Evolutionary conservation across 306 rosid species (phyloP), one percentile per base, ranked within the genome.

Genomic region (Phaseolus lunatus): DNA sequence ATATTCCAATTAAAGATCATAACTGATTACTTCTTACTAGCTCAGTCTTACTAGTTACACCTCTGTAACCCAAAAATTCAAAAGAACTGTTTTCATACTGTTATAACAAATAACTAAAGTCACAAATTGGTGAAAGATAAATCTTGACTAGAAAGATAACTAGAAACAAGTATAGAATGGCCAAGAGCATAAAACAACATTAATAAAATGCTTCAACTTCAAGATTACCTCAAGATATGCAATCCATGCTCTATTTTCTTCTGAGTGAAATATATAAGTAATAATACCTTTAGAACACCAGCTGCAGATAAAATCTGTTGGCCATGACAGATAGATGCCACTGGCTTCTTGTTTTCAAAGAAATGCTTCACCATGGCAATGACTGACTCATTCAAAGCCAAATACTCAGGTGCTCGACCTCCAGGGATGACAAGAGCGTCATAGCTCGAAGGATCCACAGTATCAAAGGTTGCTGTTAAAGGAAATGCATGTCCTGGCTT

Each of bases 281-380:
- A 79, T 22, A 12, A 75, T 88, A 92, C 96, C 97, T 92, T 83
- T 52, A 95, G 93, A 81, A 90, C 91, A 76, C 79, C 89, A 48
- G 97, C 96, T 53, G 97, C 97, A 62, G 96, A 87, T 81, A 95
- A 87, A 84, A 95, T 84, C 82, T 88, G 90, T 72, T 92, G 97
- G 23, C 96, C 96, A 35, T 88, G 87, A 50, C 85, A 62, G 70
- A 86, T 77, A 37, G 85, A 83, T 27, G 89, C 89, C 27, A 86
- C 83, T 47, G 89, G 87, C 80, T 83, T 86, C 41, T 83, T 83
- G 57, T 39, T 73, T 14, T 83, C 83, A 78, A 86, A 61, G 70
- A 86, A 86, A 73, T 86, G 83, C 66, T 83, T 83, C 72, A 77
- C 83, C 76, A 80, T 43, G 37, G 79, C 39, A 69, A 80, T 71